Evolutionary conservation across 2,329 filamentous ascomycete species (phyloP).

Genomic region (Orbilia brochopaga): DNA sequence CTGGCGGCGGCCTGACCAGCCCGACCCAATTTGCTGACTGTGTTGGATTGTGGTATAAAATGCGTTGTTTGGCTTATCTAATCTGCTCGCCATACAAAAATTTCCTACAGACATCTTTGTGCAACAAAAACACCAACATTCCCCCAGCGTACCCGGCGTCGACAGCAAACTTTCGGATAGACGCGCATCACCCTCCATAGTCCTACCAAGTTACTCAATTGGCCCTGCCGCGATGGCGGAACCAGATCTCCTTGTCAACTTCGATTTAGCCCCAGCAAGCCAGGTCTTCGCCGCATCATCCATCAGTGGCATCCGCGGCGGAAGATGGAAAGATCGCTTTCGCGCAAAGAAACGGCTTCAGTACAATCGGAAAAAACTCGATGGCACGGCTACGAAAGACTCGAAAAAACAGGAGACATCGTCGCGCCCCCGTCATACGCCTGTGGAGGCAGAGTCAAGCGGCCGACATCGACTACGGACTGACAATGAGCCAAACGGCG

Average conservation of each 20-base stretch:
- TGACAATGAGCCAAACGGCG: conserved; percentile 54
- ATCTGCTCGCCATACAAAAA: too few relatives aligned
- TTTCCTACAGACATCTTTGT: too few relatives aligned
- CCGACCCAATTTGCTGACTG: too few relatives aligned
- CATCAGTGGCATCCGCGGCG: conserved; percentile 71
- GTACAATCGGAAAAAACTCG: conserved; percentile 61
- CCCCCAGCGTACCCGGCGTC: too few relatives aligned
- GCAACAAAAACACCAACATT: too few relatives aligned
- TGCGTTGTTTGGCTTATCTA: neutral
- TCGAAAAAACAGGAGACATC: conserved; percentile 33
- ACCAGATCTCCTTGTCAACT: conserved; percentile 93
- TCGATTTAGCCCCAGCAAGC: conserved; percentile 72
- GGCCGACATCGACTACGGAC: conserved; percentile 59
- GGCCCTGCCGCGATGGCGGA: conserved; percentile 73
- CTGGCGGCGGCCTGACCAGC: too few relatives aligned
- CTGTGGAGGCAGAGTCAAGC: conserved; percentile 54
- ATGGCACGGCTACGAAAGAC: conserved; percentile 54
- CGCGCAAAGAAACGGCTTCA: conserved; percentile 74
- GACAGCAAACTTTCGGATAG: neutral
- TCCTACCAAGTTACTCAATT: neutral
- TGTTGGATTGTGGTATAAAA: neutral
- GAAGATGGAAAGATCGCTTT: conserved; percentile 88
- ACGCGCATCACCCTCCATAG: neutral
- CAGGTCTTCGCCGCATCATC: conserved; percentile 68
- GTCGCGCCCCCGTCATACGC: conserved; percentile 23